These are phyloP conservation scores for Tylopilus rubrobrunneus DNA, from an alignment of 768 basidiomycete species.

Conservation along the genomic window DNA sequence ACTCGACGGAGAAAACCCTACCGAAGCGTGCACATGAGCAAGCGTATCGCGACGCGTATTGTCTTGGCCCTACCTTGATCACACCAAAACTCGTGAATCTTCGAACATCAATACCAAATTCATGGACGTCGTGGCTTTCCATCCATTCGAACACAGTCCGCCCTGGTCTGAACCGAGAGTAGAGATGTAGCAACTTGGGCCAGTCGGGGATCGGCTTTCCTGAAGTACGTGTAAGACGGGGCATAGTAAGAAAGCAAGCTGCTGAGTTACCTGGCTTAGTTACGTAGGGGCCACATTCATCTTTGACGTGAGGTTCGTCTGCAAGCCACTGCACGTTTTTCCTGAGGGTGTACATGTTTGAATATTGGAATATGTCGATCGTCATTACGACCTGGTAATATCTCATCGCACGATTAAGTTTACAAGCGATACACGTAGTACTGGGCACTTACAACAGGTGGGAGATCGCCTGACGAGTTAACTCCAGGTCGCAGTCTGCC, in stretches of 20 bases:
- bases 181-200: constrained; percentile 82
- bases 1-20: constrained; percentile 91
- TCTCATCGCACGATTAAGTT: constrained; percentile 36
- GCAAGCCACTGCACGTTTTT: constrained; percentile 87
- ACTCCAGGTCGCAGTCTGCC: constrained; percentile 79
- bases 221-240: constrained; percentile 16
- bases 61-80: constrained; percentile 65
- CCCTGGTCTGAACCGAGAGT: constrained; percentile 81
- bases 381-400: constrained; percentile 97
- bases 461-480: constrained; percentile 83
- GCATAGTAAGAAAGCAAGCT: not conserved
- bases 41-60: not conserved
- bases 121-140: constrained; percentile 64
- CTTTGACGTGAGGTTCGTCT: constrained; percentile 75
- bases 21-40: not conserved
- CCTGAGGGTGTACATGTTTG: constrained; percentile 93
- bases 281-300: constrained; percentile 92
- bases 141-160: constrained; percentile 88
- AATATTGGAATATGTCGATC: constrained; percentile 96
- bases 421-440: not conserved
- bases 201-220: constrained; percentile 72
- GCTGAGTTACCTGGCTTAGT: constrained; percentile 57
- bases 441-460: constrained; percentile 73
- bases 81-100: constrained; percentile 97
- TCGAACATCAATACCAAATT: constrained; percentile 80